Percentiles rank a stretch among this genome's conserved stretches.
Conservation (phyloP, 768 basidiomycete genomes). For the Pleurotus platypus region DNA sequence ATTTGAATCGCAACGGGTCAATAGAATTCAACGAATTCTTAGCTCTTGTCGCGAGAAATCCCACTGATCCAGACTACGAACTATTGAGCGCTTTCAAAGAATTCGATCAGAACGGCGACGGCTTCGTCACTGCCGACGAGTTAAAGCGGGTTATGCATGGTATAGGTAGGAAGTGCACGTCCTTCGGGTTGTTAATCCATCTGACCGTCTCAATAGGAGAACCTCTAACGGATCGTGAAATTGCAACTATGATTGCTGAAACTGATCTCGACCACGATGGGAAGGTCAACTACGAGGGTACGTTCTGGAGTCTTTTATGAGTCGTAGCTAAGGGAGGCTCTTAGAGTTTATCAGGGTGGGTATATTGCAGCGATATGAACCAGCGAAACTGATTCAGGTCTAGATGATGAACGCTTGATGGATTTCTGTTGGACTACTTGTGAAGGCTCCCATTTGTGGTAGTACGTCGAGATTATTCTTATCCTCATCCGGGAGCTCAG, state of each 20-base stretch:
- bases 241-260: constrained; percentile 3
- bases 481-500: too few species aligned
- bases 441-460: too few species aligned
- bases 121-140: constrained; percentile 84
- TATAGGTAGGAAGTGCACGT: constrained; percentile 51
- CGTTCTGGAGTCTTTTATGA: neutral
- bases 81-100: constrained; percentile 50
- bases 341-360: neutral
- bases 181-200: neutral
- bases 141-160: constrained; percentile 89
- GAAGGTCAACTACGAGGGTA: constrained; percentile 1
- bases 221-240: constrained; percentile 1
- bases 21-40: constrained; percentile 48
- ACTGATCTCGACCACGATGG: constrained; percentile 1
- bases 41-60: constrained; percentile 39
- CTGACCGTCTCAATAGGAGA: neutral
- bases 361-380: neutral
- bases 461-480: too few species aligned
- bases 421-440: too few species aligned
- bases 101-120: constrained; percentile 95
- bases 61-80: constrained; percentile 41
- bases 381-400: too few species aligned
- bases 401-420: too few species aligned
- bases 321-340: neutral
- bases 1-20: constrained; percentile 39